Evolutionary conservation across 2,329 filamentous ascomycete genomes (phyloP), one percentile per base, ranked within the genome.

Genomic region (Diaporthe citrichinensis): DNA sequence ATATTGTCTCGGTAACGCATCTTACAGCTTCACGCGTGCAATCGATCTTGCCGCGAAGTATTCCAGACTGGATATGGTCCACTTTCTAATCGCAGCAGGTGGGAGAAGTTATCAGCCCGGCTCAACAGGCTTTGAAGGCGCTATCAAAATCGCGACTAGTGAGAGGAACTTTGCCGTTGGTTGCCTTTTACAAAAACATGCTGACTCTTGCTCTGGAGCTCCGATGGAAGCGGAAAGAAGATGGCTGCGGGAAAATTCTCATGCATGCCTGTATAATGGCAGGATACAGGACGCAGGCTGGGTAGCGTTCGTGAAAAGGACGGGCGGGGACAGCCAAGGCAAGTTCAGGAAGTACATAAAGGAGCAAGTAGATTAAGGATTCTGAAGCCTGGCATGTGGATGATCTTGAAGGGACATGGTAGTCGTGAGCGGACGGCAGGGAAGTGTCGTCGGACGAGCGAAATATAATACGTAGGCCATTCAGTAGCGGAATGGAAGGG

Each of bases 211-310:
- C 39, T 1, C n/a, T 31, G 59, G 6, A 12, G 59, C 31, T 31
- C 59, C n/a, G 31, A 28, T 65, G 39, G 59, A 65, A 46, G 59
- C 59, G 25, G 59, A 65, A n/a, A 31, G 5, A 23, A 31, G 3
- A 25, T 65, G 39, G 59, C 39, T 65, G 15, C 59, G 15, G 59
- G 59, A 3, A 65, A 65, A 65, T 46, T n/a, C 59, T 44, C 14
- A 31, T 28, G 39, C 39, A 31, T 20, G n/a, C n/a, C 31, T 20
- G 10, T 46, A 20, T 6, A 9, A 62, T 0, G 59, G 59, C 53
- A 41, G 1, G 20, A 25, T 55, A 61, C 20, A 17, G 2, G 3
- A 5, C 34, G 5, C 34, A 61, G 17, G 14, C 8, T 41, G 23
- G n/a, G 28, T 20, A 25, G 10, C 23, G 14, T 28, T 34, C 31